Evolutionary conservation across 2,329 filamentous ascomycete genomes (phyloP), one percentile per base, ranked within the genome.

Genomic region (Seiridium unicorne): DNA sequence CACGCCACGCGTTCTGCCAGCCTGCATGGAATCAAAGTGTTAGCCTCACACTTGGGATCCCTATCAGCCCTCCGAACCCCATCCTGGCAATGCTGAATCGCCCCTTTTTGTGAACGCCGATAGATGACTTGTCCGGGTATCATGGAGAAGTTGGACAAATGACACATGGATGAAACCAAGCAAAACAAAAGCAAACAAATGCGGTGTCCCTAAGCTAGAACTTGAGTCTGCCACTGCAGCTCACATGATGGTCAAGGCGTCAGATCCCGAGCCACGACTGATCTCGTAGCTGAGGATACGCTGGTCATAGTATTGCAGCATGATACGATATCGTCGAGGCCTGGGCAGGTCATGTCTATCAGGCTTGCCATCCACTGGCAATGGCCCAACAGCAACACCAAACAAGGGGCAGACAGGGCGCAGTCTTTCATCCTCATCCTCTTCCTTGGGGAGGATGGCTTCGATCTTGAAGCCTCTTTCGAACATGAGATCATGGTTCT

Each of bases 231-330:
- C 3, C 5, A 13, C 35, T 35, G 18, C 34, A 5, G 13, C 10
- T 53, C 34, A 70, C 34, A 66, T 18, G 34, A 73, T 55, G 4
- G 55, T 65, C 32, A 76, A 65, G 38, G 61, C 65, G 55, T 70
- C 66, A 13, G 63, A 69, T 71, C 65, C 60, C 46, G 72, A 71
- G 49, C 77, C 73, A 34, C 82, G 76, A 49, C 74, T 78, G 58
- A 92, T 73, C 71, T 91, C 87, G 74, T 92, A 93, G 61, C 83
- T 88, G 64, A 92, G 69, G 35, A 93, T 82, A 2, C 84, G 83
- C 66, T 91, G 86, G 72, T 92, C 86, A 60, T 82, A 81, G 70
- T 89, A 93, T 70, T 91, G 87, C 72, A 93, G 74, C 70, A 94
- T 83, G 60, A 94, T 65, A 61, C 89, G 78, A 40, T 47, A 60